A percentile compares a stretch with the other conserved stretches of the same genome.
Conservation (phyloP, 2,329 filamentous ascomycete genomes). For the Chaetomiaceae sp. region DNA sequence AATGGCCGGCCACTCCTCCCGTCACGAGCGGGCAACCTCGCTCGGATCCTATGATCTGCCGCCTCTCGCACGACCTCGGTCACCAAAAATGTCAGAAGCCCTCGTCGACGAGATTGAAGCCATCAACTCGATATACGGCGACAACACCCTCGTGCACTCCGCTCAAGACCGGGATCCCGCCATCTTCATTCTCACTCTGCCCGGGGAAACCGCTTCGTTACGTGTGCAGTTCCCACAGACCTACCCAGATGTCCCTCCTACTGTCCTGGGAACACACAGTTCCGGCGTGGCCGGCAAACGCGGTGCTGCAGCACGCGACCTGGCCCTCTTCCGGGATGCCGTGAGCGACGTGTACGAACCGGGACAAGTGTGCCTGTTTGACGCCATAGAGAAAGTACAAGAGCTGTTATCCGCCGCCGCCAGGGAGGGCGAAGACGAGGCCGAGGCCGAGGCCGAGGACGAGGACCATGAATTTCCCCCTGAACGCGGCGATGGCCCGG, state of each 20-base stretch:
- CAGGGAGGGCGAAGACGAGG: background rate
- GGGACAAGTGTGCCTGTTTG: constrained; percentile 81
- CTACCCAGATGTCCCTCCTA: constrained; percentile 73
- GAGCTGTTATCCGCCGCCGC: constrained; percentile 35
- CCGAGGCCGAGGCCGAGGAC: background rate
- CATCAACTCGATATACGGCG: constrained; percentile 79
- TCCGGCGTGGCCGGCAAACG: constrained; percentile 63
- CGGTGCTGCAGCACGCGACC: constrained; percentile 67
- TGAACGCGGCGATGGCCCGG: background rate
- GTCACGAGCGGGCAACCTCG: too few species aligned
- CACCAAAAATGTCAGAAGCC: constrained; percentile 48
- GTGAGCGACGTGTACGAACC: constrained; percentile 64
- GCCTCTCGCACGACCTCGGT: background rate
- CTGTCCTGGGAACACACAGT: constrained; percentile 72
- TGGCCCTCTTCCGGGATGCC: constrained; percentile 64
- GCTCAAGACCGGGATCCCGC: constrained; percentile 26
- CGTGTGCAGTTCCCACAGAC: constrained; percentile 63
- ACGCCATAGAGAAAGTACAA: constrained; percentile 74
- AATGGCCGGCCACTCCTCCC: too few species aligned
- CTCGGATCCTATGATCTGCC: too few species aligned
- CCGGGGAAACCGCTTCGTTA: constrained; percentile 55
- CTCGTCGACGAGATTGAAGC: constrained; percentile 72
- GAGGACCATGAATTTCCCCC: background rate
- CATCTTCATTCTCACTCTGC: constrained; percentile 62
- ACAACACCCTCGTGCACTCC: constrained; percentile 52